Evolutionary conservation across 1,284 basidiomycete genomes (phyloP).

Genomic region (Flammula alnicola): DNA sequence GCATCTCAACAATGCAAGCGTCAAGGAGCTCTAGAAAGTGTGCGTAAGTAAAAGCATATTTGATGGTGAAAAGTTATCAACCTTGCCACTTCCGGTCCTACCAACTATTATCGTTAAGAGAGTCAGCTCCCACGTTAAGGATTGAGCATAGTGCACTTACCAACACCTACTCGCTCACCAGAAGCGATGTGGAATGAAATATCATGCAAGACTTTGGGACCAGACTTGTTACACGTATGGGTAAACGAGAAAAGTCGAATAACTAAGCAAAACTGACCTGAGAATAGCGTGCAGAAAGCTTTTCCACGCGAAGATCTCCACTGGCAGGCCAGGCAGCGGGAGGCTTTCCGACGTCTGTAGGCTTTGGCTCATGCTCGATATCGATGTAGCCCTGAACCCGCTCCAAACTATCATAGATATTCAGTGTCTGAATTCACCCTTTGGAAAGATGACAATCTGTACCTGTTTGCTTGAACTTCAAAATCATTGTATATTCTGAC

Average conservation of each 20-base stretch:
- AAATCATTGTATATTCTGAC: slow-evolving; percentile 38
- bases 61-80: slow-evolving; percentile 27
- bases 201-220: slow-evolving; percentile 55
- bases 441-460: slow-evolving; percentile 54
- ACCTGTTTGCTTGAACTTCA: slow-evolving; percentile 43
- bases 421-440: slow-evolving; percentile 43
- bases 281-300: slow-evolving; percentile 61
- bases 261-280: slow-evolving; percentile 21
- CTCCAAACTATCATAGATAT: slow-evolving; percentile 56
- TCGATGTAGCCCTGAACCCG: slow-evolving; percentile 72
- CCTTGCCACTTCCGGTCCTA: slow-evolving; percentile 77
- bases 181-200: slow-evolving; percentile 58
- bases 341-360: slow-evolving; percentile 53
- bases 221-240: slow-evolving; percentile 24
- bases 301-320: slow-evolving; percentile 66
- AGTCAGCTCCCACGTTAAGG: too few species aligned
- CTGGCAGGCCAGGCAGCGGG: slow-evolving; percentile 73
- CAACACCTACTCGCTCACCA: slow-evolving; percentile 67
- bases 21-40: slow-evolving; percentile 51
- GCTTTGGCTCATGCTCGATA: slow-evolving; percentile 72
- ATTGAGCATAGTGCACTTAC: slow-evolving; percentile 30
- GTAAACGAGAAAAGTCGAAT: slow-evolving; percentile 8
- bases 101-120: slow-evolving; percentile 48
- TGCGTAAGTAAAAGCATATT: slow-evolving; percentile 33
- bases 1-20: slow-evolving; percentile 54